Evolutionary conservation across 1,284 basidiomycete genomes (phyloP), one percentile per base, ranked within the genome.

Genomic region (Sanghuangporus sanghuang): DNA sequence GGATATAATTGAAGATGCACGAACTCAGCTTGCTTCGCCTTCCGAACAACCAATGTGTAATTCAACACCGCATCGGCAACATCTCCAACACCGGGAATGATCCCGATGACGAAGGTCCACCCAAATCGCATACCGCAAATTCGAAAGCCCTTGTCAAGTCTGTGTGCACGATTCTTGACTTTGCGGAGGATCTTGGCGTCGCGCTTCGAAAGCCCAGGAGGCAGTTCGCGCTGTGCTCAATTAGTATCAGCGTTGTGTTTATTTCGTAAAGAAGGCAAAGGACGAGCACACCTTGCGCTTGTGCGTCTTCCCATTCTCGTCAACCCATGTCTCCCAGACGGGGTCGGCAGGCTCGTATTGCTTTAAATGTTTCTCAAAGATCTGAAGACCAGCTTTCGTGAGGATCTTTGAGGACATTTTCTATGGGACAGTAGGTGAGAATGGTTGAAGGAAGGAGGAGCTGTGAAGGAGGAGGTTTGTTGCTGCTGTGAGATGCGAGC

Each of bases 101-200:
- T 78, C 0, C 89, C 90, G 59, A 95, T 89, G 68, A 91, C 70
- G 74, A 91, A 91, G 27, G 91, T 86, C 88, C 89, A 96, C 5
- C 96, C 95, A 66, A 97, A 94, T 9, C 86, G 85, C 65, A 97
- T 75, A 2, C 95, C 94, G 69, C 88, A 92, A 9, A 98, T 61
- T 57, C 74, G 80, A 78, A 98, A 92, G 6, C 93, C 90, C 75
- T 95, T 96, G 80, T 98, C 96, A 62, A 98, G 89, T 72, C 90
- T 86, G 72, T 95, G 94, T 0, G 96, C 95, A 7, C 95, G 81
- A 59, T 81, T 78, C 72, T 92, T 85, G 52, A 96, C 85, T 18
- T 87, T 84, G 68, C 82, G 83, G 59, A 95, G 79, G 59, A 94
- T 87, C 68, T 85, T 85, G n/a, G 82, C 83, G 66, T 97, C 94